phyloP scores from a whole-genome alignment of 306 rosid genomes.

The Pyrus communis region DNA sequence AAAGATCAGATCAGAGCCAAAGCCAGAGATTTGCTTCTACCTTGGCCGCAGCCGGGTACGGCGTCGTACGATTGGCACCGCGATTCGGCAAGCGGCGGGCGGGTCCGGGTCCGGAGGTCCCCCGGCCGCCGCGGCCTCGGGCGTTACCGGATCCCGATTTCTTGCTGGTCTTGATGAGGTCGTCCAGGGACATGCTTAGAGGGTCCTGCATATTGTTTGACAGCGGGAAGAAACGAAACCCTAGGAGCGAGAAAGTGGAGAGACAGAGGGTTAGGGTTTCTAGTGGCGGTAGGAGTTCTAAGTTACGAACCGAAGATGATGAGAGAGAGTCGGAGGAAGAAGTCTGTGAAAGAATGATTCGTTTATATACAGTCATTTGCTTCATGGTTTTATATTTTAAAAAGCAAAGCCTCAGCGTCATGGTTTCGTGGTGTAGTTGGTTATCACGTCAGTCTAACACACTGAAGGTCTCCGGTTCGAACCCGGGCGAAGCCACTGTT shows the following conservation, averaged over 20 bases:
- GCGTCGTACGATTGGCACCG: constrained; percentile 51
- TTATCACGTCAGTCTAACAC: constrained; percentile 98
- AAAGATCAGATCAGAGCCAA: constrained; percentile 4
- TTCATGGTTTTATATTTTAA: accelerated
- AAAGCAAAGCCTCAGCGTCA: accelerated
- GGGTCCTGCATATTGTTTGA: constrained; percentile 51
- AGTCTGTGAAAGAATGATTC: too few relatives aligned
- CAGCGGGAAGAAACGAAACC: constrained; percentile 1
- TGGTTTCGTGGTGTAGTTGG: constrained; percentile 70
- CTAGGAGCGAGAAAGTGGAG: constrained; percentile 9
- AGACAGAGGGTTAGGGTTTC: constrained; percentile 11
- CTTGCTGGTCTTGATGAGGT: constrained; percentile 76
- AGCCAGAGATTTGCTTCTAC: constrained; percentile 25
- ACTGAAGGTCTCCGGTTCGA: constrained; percentile 35
- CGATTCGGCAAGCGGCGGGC: constrained; percentile 75
- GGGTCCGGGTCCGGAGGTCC: constrained; percentile 65
- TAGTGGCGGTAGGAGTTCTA: background rate
- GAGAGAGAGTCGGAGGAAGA: background rate
- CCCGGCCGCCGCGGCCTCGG: constrained; percentile 40
- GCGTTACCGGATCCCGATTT: constrained; percentile 61
- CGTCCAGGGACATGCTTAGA: constrained; percentile 80
- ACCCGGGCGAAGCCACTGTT: background rate
- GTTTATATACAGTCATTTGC: background rate
- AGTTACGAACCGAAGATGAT: background rate
- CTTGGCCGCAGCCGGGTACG: constrained; percentile 46